These are phyloP conservation scores for Erysiphe pisi DNA, from an alignment of 2,329 filamentous ascomycete species.

Conservation along the genomic window DNA sequence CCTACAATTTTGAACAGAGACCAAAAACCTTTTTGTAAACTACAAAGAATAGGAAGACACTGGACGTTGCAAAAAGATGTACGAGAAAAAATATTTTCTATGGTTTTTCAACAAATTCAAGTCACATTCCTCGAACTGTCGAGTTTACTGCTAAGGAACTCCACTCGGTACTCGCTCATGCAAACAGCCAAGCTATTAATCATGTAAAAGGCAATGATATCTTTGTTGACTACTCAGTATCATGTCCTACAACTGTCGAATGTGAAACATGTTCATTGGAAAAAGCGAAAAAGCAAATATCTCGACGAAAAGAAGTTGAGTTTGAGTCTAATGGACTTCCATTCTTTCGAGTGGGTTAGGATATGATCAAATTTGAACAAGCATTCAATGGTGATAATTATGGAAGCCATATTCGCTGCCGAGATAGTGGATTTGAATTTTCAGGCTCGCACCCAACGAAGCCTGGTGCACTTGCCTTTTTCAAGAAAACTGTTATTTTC, in stretches of 20 bases:
- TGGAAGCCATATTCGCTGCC: constrained; percentile 10
- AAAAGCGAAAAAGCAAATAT: constrained; percentile 12
- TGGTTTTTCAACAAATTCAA: background rate
- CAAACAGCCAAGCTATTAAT: background rate
- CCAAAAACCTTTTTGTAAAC: background rate
- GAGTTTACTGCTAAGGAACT: background rate
- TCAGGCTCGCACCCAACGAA: constrained; percentile 3
- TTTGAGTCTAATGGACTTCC: background rate
- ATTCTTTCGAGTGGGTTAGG: constrained; percentile 10
- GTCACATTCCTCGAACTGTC: background rate
- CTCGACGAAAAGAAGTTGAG: constrained; percentile 2
- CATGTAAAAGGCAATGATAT: constrained; percentile 9
- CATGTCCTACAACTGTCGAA: background rate
- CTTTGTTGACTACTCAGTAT: background rate
- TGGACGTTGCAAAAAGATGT: constrained; percentile 22
- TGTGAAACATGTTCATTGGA: constrained; percentile 12
- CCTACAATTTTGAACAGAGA: background rate
- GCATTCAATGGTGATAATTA: constrained; percentile 17
- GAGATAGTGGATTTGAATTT: constrained; percentile 4
- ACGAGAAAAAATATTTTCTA: background rate
- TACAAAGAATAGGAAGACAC: constrained; percentile 8
- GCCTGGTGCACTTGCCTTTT: background rate
- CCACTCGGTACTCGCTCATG: background rate
- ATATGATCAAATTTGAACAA: background rate
- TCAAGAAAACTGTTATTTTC: background rate